phyloP scores from a whole-genome alignment of 108 stramenopile species.

The Fragilaria crotonensis region DNA sequence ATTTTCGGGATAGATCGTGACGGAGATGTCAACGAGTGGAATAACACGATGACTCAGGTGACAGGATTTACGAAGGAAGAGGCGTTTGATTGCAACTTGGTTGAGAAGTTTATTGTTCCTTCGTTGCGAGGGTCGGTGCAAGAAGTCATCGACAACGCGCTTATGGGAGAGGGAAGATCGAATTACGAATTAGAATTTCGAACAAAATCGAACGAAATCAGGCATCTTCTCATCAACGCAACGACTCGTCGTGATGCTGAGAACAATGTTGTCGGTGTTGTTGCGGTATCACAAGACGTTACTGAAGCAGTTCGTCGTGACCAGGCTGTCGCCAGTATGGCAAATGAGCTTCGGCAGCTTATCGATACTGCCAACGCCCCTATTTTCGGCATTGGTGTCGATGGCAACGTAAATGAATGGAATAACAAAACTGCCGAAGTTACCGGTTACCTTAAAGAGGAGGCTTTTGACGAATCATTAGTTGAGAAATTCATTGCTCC shows the following conservation, averaged over 20 bases:
- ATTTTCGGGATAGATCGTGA: constrained; percentile 61
- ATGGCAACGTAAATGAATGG: constrained; percentile 76
- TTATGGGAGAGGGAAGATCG: constrained; percentile 55
- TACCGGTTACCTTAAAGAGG: constrained; percentile 56
- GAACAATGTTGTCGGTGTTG: constrained; percentile 55
- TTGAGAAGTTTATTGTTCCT: constrained; percentile 42
- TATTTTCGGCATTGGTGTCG: constrained; percentile 69
- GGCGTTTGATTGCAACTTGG: constrained; percentile 39
- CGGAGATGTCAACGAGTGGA: constrained; percentile 54
- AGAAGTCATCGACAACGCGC: constrained; percentile 45
- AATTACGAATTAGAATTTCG: constrained; percentile 57
- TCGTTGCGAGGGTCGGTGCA: constrained; percentile 30
- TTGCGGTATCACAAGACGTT: constrained; percentile 72
- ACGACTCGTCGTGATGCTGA: constrained; percentile 62
- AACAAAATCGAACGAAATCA: constrained; percentile 32
- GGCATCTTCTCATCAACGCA: constrained; percentile 60
- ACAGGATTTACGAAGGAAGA: constrained; percentile 61
- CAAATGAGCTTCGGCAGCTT: constrained; percentile 53
- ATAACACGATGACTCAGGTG: constrained; percentile 55
- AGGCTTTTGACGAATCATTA: constrained; percentile 52
- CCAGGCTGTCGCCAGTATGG: constrained; percentile 51
- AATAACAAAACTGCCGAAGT: constrained; percentile 44
- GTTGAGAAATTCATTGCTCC: constrained; percentile 62
- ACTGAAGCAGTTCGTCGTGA: constrained; percentile 56
- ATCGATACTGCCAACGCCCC: constrained; percentile 80